Evolutionary conservation across 1,139 yeast genomes (phyloP).

Genomic region (Suhomyces coccinellae): DNA sequence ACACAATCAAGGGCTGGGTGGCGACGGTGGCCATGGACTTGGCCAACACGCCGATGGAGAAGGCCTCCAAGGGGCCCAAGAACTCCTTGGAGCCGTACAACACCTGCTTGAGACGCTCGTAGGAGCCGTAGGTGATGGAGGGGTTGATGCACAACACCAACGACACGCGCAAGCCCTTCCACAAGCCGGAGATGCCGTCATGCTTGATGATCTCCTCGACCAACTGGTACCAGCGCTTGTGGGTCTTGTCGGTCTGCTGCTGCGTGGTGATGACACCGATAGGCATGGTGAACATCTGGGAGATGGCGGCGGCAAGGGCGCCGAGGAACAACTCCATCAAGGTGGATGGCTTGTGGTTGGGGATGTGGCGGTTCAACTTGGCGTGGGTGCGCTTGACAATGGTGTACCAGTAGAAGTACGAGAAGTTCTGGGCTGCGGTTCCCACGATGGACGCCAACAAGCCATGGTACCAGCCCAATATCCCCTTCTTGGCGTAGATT

Average conservation of each 20-base stretch:
- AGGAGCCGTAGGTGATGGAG: slow-evolving; percentile 83
- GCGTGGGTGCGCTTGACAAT: slow-evolving; percentile 63
- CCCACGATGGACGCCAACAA: slow-evolving; percentile 69
- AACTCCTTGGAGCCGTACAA: slow-evolving; percentile 48
- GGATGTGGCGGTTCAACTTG: slow-evolving; percentile 38
- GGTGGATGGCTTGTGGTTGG: slow-evolving; percentile 52
- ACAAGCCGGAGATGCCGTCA: slow-evolving; percentile 71
- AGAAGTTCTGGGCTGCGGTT: slow-evolving; percentile 76
- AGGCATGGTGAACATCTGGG: slow-evolving; percentile 82
- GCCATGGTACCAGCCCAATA: slow-evolving; percentile 77
- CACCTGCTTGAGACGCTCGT: slow-evolving; percentile 63
- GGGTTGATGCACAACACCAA: slow-evolving; percentile 80
- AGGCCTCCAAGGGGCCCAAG: slow-evolving; percentile 67
- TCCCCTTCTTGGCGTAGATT: slow-evolving; percentile 59
- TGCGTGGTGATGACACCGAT: slow-evolving; percentile 80
- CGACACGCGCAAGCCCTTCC: slow-evolving; percentile 85
- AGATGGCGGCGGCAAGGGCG: slow-evolving; percentile 81
- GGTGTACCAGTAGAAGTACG: slow-evolving; percentile 87
- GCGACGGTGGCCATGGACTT: slow-evolving; percentile 78
- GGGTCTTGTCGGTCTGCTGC: slow-evolving; percentile 65
- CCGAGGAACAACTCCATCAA: slow-evolving; percentile 76
- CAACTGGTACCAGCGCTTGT: slow-evolving; percentile 45
- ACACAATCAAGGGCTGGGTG: slow-evolving; percentile 84
- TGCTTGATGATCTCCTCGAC: slow-evolving; percentile 59
- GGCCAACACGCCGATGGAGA: slow-evolving; percentile 73